phyloP scores from a whole-genome alignment of 2,329 filamentous ascomycete species.

The Coniochaeta hoffmannii region DNA sequence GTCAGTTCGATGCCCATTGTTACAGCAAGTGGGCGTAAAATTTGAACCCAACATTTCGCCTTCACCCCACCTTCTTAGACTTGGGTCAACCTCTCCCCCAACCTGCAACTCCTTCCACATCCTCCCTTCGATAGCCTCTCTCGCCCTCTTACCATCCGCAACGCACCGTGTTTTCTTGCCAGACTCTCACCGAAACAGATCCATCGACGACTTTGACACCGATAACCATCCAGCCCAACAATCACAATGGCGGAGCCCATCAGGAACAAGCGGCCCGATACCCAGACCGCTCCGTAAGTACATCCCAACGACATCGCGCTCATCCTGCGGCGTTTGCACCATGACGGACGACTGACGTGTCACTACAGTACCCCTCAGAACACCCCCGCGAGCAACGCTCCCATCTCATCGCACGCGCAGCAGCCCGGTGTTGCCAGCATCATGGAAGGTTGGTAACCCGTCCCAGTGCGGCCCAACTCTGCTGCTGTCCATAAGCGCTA shows the following conservation, averaged over 20 bases:
- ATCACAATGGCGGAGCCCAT: constrained; percentile 53
- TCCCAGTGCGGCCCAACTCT: background rate
- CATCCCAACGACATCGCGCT: background rate
- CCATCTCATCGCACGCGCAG: constrained; percentile 95
- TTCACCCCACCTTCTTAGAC: constrained; percentile 2
- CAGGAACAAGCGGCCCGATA: constrained; percentile 54
- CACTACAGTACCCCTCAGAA: constrained; percentile 84
- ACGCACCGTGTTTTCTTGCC: background rate
- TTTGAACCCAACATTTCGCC: constrained; percentile 2
- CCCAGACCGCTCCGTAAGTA: constrained; percentile 51
- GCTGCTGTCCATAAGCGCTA: background rate
- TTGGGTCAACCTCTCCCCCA: background rate
- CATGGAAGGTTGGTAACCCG: constrained; percentile 78
- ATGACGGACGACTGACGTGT: background rate
- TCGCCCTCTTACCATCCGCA: background rate
- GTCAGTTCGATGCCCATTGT: background rate
- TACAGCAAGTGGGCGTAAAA: background rate
- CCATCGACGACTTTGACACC: constrained; percentile 14
- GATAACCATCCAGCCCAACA: constrained; percentile 9
- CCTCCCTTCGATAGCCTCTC: background rate
- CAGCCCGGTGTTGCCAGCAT: constrained; percentile 92
- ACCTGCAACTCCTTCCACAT: background rate
- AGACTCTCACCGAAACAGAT: constrained; percentile 11
- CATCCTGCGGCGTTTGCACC: background rate
- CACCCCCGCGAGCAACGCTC: constrained; percentile 89